Base-by-base conservation (phyloP, 139 green algal genomes). In the Chlamydomonas sp. region DNA sequence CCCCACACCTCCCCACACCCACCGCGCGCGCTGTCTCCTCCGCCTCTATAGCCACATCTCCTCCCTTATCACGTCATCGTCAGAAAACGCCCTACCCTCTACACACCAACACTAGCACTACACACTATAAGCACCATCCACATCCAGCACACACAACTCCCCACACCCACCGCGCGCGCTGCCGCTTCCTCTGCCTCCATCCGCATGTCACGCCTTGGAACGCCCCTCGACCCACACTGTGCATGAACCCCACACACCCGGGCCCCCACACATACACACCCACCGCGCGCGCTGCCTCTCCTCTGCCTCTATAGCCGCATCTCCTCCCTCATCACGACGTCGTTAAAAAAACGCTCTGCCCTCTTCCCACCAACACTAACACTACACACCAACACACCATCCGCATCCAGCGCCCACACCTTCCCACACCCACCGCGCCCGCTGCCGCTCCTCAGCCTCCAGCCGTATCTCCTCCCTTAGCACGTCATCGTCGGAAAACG, bases 51-150 rank as follows among this genome's bases (percentile, higher is more conserved):
- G n/a, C n/a, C 64, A 6, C 73, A 81, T 70, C 76, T 83, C 77
- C 24, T 73, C 77, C 16, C 81, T 69, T 38, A 88, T 65, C 37
- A 78, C 63, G 50, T 84, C 77, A 20, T 79, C 83, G 30, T 81
- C 76, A 13, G 67, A 65, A 31, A 78, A 74, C 4, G 65, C 65
- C 6, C 13, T 29, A 49, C 60, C 60, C 10, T 6, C 54, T 36
- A 26, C 54, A 20, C 54, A 10, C 26, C n/a, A n/a, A n/a, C n/a
- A n/a, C n/a, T n/a, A n/a, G n/a, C n/a, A n/a, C n/a, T n/a, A n/a
- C n/a, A n/a, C n/a, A n/a, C n/a, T n/a, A n/a, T n/a, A n/a, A n/a
- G n/a, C n/a, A n/a, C n/a, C n/a, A n/a, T n/a, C n/a, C 24, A 6
- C 54, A 63, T 28, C 29, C 16, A 29, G 4, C 8, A 5, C 35